Evolutionary conservation across 345 rosid genomes (phyloP).

Genomic region (Populus tremula): DNA sequence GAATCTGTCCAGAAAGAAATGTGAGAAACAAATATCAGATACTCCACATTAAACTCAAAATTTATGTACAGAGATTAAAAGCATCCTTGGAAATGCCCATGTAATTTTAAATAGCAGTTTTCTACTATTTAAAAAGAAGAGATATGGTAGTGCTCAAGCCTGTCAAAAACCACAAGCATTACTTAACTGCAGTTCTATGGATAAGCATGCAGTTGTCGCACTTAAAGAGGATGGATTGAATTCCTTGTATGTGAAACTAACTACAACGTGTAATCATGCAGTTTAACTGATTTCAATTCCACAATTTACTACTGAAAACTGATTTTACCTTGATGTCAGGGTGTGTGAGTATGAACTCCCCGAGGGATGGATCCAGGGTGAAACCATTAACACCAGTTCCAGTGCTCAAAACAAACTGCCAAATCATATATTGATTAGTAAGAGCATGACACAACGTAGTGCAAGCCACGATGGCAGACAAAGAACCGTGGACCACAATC

Average conservation of each 20-base stretch:
- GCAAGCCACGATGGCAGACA: neutral
- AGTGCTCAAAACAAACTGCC: slow-evolving; percentile 88
- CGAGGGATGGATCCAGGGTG: slow-evolving; percentile 97
- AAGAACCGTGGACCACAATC: neutral
- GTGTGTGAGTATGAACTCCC: slow-evolving; percentile 95
- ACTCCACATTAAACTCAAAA: neutral
- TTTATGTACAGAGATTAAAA: neutral
- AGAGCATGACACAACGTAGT: neutral
- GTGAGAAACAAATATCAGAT: neutral
- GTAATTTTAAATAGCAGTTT: neutral
- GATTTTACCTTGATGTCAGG: slow-evolving; percentile 78
- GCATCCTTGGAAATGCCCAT: neutral
- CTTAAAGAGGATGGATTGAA: neutral
- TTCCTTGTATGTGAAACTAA: neutral
- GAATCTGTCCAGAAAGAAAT: slow-evolving; percentile 54
- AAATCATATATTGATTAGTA: slow-evolving; percentile 8
- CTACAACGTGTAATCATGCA: neutral
- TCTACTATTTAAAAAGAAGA: neutral
- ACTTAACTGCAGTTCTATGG: neutral
- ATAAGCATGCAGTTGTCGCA: neutral
- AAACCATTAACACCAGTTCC: slow-evolving; percentile 92
- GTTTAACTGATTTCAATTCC: neutral
- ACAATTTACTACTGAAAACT: neutral
- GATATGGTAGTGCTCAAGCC: neutral
- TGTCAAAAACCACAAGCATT: neutral